Base-by-base conservation (phyloP, 2,329 filamentous ascomycete species). In the Cytospora leucostoma region DNA sequence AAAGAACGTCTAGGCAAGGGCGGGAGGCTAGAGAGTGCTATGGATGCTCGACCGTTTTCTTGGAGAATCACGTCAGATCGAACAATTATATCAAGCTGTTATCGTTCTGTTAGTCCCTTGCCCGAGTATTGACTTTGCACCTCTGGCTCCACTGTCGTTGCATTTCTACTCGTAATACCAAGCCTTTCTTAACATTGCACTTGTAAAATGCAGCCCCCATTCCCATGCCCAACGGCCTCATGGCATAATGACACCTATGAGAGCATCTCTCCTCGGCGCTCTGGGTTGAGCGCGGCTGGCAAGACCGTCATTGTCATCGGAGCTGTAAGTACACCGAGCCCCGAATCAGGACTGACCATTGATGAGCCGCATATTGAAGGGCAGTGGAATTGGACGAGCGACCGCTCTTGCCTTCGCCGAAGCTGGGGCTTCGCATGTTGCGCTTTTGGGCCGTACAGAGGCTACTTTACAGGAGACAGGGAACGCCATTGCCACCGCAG, bases 371-470 rank as follows among this genome's bases (percentile, higher is more conserved):
- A 12, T 12, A 52, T 19, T 27, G 13, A 6, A 65, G 62, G 65
- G 65, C 27, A 60, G 55, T 33, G 67, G 67, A 10, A 65, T 68
- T 12, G 64, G 66, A 4, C 21, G 56, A 59, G 59, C 62, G 34
- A 62, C 61, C 0, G 61, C 66, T 2, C 17, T 65, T 5, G 56
- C 62, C 11, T 68, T 68, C 55, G 64, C 66, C 6, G 34, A 58
- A 8, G 67, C 64, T 17, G 62, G 64, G 2, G 66, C 65, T 21
- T 32, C 53, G 13, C 27, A 52, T 17, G 34, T 68, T 6, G 62
- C 50, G 3, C 62, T 68, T 5, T 7, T 68, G 1, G 66, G 67
- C 19, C 64, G 67, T 5, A 11, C 7, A 1, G 44, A 34, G 4
- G 32, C 10, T 7, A 37, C 17, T 13, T 17, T 59, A 3, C 3